Percentiles rank a stretch among this genome's conserved stretches.
Conservation (phyloP, 2,329 filamentous ascomycete genomes). For the Pezicula radicicola region DNA sequence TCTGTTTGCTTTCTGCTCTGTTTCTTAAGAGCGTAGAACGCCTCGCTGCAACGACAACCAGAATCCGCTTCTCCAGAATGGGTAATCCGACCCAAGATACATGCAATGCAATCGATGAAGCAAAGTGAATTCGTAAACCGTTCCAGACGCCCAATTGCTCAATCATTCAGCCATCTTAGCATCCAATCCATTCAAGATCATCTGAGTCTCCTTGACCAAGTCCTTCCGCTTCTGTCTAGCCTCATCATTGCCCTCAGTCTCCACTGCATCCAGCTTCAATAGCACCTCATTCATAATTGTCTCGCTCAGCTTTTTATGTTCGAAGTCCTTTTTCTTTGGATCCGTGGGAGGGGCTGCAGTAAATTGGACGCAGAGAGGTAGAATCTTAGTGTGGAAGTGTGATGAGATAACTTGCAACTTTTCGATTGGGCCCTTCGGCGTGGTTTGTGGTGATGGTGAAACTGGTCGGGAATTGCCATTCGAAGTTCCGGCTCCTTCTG, state of each 20-base stretch:
- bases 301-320: constrained; percentile 73
- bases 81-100: background rate
- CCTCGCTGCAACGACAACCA: background rate
- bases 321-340: constrained; percentile 64
- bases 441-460: constrained; percentile 30
- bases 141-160: background rate
- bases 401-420: constrained; percentile 65
- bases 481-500: constrained; percentile 32
- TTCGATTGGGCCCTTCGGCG: constrained; percentile 46
- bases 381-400: constrained; percentile 61
- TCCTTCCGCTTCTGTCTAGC: constrained; percentile 66
- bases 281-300: constrained; percentile 73
- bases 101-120: background rate
- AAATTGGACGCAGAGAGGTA: constrained; percentile 65
- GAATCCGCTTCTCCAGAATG: too few relatives aligned
- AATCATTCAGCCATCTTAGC: constrained; percentile 11
- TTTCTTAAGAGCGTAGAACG: background rate
- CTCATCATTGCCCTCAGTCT: constrained; percentile 66
- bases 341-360: constrained; percentile 61
- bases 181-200: constrained; percentile 63
- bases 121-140: background rate
- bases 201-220: constrained; percentile 69
- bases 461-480: constrained; percentile 25
- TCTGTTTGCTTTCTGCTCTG: background rate
- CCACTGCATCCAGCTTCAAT: constrained; percentile 73